Evolutionary conservation across 768 basidiomycete genomes (phyloP).

Genomic region (Saitozyma sp.): DNA sequence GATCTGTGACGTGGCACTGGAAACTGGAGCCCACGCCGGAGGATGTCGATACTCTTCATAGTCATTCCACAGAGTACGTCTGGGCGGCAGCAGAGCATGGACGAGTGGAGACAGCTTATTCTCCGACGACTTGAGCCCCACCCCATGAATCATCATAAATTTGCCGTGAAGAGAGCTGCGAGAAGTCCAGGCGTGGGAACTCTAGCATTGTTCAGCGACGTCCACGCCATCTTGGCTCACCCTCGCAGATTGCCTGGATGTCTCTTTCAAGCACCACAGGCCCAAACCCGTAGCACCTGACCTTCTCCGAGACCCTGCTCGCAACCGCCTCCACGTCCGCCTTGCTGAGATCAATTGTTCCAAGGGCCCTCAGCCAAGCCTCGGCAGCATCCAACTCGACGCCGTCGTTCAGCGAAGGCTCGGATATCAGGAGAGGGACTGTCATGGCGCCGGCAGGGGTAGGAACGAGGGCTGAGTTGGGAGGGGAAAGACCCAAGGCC

Average conservation of each 20-base stretch:
- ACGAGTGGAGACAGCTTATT: too few relatives aligned
- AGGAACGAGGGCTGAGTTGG: not conserved
- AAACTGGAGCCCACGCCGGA: too few relatives aligned
- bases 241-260: not conserved
- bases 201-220: not conserved
- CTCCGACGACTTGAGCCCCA: too few relatives aligned
- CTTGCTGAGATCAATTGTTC: slow-evolving; percentile 1
- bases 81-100: too few relatives aligned
- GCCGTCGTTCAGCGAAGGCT: slow-evolving; percentile 3
- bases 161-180: too few relatives aligned
- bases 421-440: slow-evolving; percentile 5
- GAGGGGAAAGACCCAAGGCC: slow-evolving; percentile 2
- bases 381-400: slow-evolving; percentile 8
- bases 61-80: too few relatives aligned
- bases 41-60: too few relatives aligned
- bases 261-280: slow-evolving; percentile 6
- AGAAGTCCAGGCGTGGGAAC: slow-evolving; percentile 4
- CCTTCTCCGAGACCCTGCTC: not conserved
- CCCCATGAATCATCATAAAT: too few relatives aligned
- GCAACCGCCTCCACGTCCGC: slow-evolving; percentile 4
- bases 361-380: slow-evolving; percentile 1
- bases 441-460: not conserved
- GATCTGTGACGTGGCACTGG: too few relatives aligned
- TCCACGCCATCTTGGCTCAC: not conserved
- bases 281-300: slow-evolving; percentile 13